phyloP scores from a whole-genome alignment of 164 flowering plant genomes.

The Vitis labrusca region DNA sequence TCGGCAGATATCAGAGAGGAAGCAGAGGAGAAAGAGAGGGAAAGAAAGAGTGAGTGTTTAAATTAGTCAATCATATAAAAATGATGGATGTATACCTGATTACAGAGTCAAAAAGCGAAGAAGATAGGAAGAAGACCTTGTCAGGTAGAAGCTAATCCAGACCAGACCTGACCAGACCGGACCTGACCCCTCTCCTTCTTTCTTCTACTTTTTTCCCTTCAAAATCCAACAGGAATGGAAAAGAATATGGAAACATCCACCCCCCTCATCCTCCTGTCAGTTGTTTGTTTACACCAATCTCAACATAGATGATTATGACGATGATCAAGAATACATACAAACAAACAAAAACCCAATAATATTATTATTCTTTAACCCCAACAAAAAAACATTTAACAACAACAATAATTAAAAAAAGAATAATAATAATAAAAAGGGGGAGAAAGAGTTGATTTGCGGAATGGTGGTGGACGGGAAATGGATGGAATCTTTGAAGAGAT shows the following conservation, averaged over 20 bases:
- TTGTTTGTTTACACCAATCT: no score
- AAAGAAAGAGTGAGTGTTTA: slow-evolving; percentile 10
- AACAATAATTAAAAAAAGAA: neutral
- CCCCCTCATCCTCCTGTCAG: no score
- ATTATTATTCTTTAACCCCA: neutral
- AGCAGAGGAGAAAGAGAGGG: neutral
- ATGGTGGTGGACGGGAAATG: slow-evolving; percentile 16
- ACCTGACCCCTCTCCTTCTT: neutral
- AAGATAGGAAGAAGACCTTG: slow-evolving; percentile 3
- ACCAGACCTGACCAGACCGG: slow-evolving; percentile 2
- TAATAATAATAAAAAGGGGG: neutral
- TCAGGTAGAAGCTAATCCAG: neutral
- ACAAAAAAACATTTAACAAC: neutral
- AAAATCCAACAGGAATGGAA: no score
- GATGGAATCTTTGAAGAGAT: slow-evolving; percentile 26
- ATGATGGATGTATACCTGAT: slow-evolving; percentile 13
- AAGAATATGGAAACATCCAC: no score
- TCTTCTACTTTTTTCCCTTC: neutral
- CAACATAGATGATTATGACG: slow-evolving; percentile 3
- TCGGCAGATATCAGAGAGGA: no score
- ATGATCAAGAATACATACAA: neutral
- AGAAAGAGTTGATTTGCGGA: slow-evolving; percentile 1
- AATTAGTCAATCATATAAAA: neutral
- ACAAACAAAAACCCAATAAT: neutral
- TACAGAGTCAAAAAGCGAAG: slow-evolving; percentile 8